Evolutionary conservation across 192 early-diverging fungal species (phyloP).

Genomic region (Funneliformis mosseae): DNA sequence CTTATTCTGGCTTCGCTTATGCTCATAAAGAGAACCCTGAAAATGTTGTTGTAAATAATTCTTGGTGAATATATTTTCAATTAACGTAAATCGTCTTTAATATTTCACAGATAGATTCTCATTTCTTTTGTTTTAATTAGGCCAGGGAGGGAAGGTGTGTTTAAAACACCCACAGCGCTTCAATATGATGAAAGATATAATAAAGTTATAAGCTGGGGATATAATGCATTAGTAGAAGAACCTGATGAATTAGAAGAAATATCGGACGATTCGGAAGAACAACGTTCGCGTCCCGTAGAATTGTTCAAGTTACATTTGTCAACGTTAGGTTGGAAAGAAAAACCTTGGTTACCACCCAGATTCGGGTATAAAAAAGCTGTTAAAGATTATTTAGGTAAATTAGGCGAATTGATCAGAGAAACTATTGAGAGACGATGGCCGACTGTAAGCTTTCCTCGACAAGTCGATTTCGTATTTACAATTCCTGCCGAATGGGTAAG

Average conservation of each 20-base stretch:
- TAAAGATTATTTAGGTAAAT: conserved; percentile 27
- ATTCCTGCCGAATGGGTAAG: conserved; percentile 21
- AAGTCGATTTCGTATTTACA: conserved; percentile 13
- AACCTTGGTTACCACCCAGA: conserved; percentile 21
- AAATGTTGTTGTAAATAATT: not conserved
- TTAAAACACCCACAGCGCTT: conserved; percentile 22
- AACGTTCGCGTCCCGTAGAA: conserved; percentile 19
- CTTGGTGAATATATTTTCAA: not conserved
- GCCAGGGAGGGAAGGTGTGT: not conserved
- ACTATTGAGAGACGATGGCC: not conserved
- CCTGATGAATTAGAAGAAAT: not conserved
- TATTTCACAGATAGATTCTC: not conserved
- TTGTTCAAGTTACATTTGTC: conserved; percentile 32
- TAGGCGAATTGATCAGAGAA: not conserved
- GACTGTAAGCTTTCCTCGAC: conserved; percentile 5
- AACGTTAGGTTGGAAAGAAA: not conserved
- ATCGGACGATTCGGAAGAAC: not conserved
- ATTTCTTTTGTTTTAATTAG: not conserved
- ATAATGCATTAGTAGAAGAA: conserved; percentile 17
- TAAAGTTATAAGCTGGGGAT: conserved; percentile 7
- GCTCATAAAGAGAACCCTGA: not conserved
- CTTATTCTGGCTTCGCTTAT: conserved; percentile 8
- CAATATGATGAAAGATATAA: conserved; percentile 17
- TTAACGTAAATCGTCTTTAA: not conserved
- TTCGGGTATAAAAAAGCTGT: not conserved